Conservation (phyloP, 2,329 filamentous ascomycete genomes). For the Xylaria sp. region DNA sequence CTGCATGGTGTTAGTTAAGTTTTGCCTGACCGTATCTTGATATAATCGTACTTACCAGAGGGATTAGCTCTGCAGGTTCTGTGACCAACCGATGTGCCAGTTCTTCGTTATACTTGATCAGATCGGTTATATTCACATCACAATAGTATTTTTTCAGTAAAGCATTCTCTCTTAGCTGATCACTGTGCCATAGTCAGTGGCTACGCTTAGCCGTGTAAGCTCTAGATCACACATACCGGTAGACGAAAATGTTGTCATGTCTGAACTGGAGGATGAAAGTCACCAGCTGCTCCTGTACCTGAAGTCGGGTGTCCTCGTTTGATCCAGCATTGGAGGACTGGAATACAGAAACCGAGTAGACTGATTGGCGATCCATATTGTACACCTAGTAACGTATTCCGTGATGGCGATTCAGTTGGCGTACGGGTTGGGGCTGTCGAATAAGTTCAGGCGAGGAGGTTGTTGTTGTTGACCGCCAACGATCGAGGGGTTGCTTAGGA, state of each 20-base stretch:
- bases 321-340: slow-evolving; percentile 67
- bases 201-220: neutral
- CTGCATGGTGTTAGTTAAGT: slow-evolving; percentile 48
- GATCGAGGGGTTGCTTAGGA: slow-evolving; percentile 24
- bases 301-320: slow-evolving; percentile 68
- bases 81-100: slow-evolving; percentile 86
- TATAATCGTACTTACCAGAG: slow-evolving; percentile 64
- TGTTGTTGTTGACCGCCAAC: neutral
- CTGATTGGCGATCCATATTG: slow-evolving; percentile 83
- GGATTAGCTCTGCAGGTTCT: slow-evolving; percentile 90
- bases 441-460: neutral
- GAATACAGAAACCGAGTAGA: slow-evolving; percentile 84
- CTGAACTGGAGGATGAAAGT: slow-evolving; percentile 93
- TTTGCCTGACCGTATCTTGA: neutral
- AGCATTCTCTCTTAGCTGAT: slow-evolving; percentile 93
- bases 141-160: slow-evolving; percentile 93
- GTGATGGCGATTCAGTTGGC: neutral
- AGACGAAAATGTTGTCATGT: slow-evolving; percentile 92
- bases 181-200: slow-evolving; percentile 58
- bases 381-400: neutral
- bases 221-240: slow-evolving; percentile 64
- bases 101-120: slow-evolving; percentile 96
- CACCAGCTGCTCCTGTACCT: slow-evolving; percentile 78
- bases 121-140: slow-evolving; percentile 91
- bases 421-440: neutral